A percentile compares a stretch with the other conserved stretches of the same genome.
phyloP scores from a whole-genome alignment of 305 asterid genomes.

The Withania somnifera region DNA sequence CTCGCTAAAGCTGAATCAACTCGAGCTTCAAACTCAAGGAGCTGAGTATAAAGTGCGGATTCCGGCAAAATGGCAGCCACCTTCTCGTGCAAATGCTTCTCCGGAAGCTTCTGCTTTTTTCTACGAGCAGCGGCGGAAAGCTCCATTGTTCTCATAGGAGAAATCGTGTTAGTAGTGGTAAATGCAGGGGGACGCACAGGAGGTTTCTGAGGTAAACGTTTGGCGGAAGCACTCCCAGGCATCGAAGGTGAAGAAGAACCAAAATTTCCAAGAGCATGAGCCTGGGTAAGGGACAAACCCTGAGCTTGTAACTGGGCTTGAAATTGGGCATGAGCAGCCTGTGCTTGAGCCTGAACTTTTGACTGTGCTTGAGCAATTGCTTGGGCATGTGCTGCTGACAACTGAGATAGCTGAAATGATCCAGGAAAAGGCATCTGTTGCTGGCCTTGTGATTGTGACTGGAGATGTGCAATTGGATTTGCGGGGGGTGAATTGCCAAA shows the following conservation, averaged over 20 bases:
- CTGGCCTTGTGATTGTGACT: conserved; percentile 29
- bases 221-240: conserved; percentile 46
- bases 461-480: conserved; percentile 32
- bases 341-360: conserved; percentile 56
- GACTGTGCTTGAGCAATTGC: conserved; percentile 77
- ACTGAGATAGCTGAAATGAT: conserved; percentile 58
- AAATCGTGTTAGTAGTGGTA: conserved; percentile 30
- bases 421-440: conserved; percentile 61
- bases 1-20: conserved; percentile 82
- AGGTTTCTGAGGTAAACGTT: conserved; percentile 75
- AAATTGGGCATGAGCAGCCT: conserved; percentile 62
- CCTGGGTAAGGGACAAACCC: conserved; percentile 68
- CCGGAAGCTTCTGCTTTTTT: conserved; percentile 95
- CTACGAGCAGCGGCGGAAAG: conserved; percentile 71
- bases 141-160: conserved; percentile 76
- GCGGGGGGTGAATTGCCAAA: conserved; percentile 62
- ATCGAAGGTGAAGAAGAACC: conserved; percentile 70
- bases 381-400: conserved; percentile 77
- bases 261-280: conserved; percentile 42
- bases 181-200: conserved; percentile 75
- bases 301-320: conserved; percentile 70
- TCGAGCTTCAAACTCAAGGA: conserved; percentile 86
- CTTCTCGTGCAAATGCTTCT: conserved; percentile 83
- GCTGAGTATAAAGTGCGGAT: conserved; percentile 91
- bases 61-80: conserved; percentile 94